Conservation (phyloP, 2,329 filamentous ascomycete genomes). For the Monosporascus sp. region DNA sequence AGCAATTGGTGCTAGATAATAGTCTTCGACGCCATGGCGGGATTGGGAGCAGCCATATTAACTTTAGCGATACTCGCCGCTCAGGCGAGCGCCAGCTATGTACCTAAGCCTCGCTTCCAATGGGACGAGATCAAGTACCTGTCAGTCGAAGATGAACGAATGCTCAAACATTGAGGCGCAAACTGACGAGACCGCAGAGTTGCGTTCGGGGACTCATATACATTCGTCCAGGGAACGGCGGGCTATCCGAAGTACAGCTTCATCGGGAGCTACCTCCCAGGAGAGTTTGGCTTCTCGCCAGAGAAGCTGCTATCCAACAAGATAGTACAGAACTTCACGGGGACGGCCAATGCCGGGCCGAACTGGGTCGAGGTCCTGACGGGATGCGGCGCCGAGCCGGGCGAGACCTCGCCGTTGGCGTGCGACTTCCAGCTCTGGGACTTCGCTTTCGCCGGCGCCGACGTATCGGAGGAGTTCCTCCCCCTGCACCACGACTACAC, state of each 20-base stretch:
- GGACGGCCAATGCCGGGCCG: conserved; percentile 46
- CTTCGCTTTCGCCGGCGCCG: conserved; percentile 49
- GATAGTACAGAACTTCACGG: conserved; percentile 47
- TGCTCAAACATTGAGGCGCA: neutral
- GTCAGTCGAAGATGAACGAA: conserved; percentile 7
- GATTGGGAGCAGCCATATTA: neutral
- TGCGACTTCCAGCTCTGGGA: conserved; percentile 48
- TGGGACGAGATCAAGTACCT: conserved; percentile 18
- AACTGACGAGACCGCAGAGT: conserved; percentile 22
- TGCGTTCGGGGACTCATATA: conserved; percentile 46
- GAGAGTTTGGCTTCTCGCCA: conserved; percentile 38
- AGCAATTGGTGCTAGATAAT: neutral
- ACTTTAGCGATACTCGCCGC: neutral
- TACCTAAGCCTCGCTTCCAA: conserved; percentile 6
- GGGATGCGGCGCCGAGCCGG: conserved; percentile 39
- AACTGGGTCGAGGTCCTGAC: conserved; percentile 52
- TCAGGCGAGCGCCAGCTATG: neutral
- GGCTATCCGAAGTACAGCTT: conserved; percentile 47
- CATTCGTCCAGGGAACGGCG: conserved; percentile 47
- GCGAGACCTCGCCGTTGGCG: conserved; percentile 34
- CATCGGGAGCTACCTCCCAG: conserved; percentile 41
- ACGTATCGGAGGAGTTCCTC: conserved; percentile 39
- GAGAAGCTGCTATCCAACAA: conserved; percentile 37
- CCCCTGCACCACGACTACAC: conserved; percentile 47
- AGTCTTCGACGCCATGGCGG: neutral